phyloP scores from a whole-genome alignment of 2,329 filamentous ascomycete genomes.

The Diaporthe sp. region DNA sequence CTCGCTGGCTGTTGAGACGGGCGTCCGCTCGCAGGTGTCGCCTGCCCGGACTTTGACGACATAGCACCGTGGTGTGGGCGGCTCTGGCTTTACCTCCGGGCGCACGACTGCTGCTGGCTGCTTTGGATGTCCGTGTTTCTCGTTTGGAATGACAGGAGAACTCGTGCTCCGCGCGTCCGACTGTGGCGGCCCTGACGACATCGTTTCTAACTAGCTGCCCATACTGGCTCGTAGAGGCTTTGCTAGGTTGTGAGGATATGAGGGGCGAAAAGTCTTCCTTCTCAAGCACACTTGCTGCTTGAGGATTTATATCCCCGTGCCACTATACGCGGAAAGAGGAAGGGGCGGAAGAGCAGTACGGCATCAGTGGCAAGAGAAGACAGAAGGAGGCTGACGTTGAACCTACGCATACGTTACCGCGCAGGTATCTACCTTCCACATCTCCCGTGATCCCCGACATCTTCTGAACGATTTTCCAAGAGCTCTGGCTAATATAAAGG shows the following conservation, averaged over 20 bases:
- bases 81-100: background rate
- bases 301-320: background rate
- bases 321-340: background rate
- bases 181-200: background rate
- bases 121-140: background rate
- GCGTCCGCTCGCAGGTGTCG: constrained; percentile 34
- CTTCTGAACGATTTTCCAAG: constrained; percentile 1
- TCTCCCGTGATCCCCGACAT: constrained; percentile 4
- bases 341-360: background rate
- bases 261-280: background rate
- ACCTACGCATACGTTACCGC: background rate
- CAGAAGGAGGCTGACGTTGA: background rate
- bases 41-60: constrained; percentile 38
- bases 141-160: background rate
- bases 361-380: background rate
- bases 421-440: background rate
- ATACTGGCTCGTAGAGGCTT: background rate
- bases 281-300: background rate
- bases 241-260: background rate
- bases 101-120: background rate
- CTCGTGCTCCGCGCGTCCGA: background rate
- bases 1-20: constrained; percentile 36
- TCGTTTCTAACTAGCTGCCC: background rate
- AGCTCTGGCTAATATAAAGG: background rate
- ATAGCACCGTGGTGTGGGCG: background rate